Base-by-base conservation (phyloP, 164 flowering plant species). In the Sedum album region DNA sequence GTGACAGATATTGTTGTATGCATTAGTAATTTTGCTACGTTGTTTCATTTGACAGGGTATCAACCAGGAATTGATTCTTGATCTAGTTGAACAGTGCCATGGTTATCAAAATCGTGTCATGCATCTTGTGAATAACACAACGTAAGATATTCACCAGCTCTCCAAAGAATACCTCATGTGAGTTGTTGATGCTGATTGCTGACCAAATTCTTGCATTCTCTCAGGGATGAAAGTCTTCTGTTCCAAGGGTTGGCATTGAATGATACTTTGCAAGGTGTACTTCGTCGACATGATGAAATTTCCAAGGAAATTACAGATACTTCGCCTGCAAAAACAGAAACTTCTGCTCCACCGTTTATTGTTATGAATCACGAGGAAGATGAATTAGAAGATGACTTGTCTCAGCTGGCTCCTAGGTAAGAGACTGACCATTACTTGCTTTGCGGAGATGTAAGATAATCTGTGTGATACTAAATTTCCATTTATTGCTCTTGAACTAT, bases 71-170 rank as follows among this genome's bases (percentile, higher is more conserved):
- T 68, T 93, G 63, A 86, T 93, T 67, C 86, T 89, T 78, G 98
- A 93, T 77, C 89, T 93, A 73, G 96, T 86, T 70, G 98, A 93
- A 10, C 98, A 93, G 73, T 93, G 98, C 73, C 86, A 80, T 44
- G 80, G 86, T 66, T 93, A 91, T 79, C 96, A 93, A 76, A 84
- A 76, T 68, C 97, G 96, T 46, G 98, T 91, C 73, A 82, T 86
- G 89, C 73, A 79, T 77, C 93, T 93, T 67, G 91, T 88, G 73
- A 89, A 86, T 75, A 79, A 76, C 70, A 84, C 97, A 31, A 41
- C 69, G 99, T 94, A 83, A 79, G 95, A 42, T 63, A 9, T 51
- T n/a, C 57, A 21, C 2, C 0, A 5, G 6, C 21, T 51, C 28
- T 51, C 26, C 28, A n/a, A 23, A 3, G 53, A 4, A 48, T 17